Evolutionary conservation across 768 basidiomycete genomes (phyloP), one percentile per base, ranked within the genome.

Genomic region (Boletus rex-veris): DNA sequence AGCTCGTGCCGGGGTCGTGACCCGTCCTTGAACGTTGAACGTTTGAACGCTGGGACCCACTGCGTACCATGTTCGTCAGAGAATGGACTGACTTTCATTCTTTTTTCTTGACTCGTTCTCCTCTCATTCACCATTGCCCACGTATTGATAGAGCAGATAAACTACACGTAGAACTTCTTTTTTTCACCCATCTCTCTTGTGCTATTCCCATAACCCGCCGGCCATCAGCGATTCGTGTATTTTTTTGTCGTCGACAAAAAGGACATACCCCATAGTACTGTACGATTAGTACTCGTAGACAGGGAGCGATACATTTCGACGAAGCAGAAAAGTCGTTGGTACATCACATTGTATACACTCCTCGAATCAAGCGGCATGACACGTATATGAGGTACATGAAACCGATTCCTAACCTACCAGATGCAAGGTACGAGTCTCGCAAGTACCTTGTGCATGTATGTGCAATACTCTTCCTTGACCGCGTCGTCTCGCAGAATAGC

Each of bases 1-100:
- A 74, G 55, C 67, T 82, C 46, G 68, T 78, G 62, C 73, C 65
- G 24, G 68, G 33, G 19, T 57, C 48, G 26, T 59, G 16, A 48
- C 15, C 5, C 3, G 2, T n/a, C 19, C 1, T 5, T 5, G 14
- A 26, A 26, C 15, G n/a, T 5, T 5, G 15, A 28, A 28, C 15
- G n/a, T 19, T 18, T 8, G 18, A 30, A 31, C 31, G 31, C 24
- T 19, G 4, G 30, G 7, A 16, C 16, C n/a, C n/a, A 26, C 26
- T 8, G 26, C 7, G 8, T 26, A 26, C 26, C 7, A 26, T 26
- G 7, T 7, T 28, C 0, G 7, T 28, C 26, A 26, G 26, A 8
- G 1, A 8, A 28, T 8, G 28, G 28, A 28, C 28, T 8, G 28
- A 28, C 28, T 28, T 28, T 28, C 5, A 24, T 24, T 31, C 24